Base-by-base conservation (phyloP, 805 yeast genomes). In the Cyberlindnera nakhonratchasimensis region DNA sequence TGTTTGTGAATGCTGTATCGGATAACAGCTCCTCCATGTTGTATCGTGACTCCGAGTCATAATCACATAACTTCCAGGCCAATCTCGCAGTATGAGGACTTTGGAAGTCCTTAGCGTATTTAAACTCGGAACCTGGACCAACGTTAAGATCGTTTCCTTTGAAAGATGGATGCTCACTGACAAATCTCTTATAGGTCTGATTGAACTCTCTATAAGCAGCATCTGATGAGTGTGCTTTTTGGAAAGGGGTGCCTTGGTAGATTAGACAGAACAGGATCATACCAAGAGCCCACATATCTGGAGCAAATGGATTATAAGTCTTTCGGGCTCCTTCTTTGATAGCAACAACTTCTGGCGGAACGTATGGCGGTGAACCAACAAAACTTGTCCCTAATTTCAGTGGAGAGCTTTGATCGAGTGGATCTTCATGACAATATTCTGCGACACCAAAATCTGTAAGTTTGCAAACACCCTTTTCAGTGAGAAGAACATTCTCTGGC, bases 301-400 rank as follows among this genome's bases (percentile, higher is more conserved):
- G 76, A 47, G 72, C 71, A 53, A 77, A 79, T 1, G 89, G 84
- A 56, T 82, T 77, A 62, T 79, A 80, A 17, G 52, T 59, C 38
- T 59, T 55, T 40, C 61, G 54, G 8, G 55, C 41, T 40, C 57
- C 62, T 29, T 66, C 73, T 45, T 68, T 70, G 48, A 75, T 65
- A 21, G 64, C 58, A 75, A 79, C 73, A 13, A 83, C 86, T 61
- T 85, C 93, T 2, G 95, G 93, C 5, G 91, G 79, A 11, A 82
- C 77, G 60, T 82, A 85, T 1, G 93, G 93, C 4, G 93, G 87
- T 1, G 90, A 82, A 2, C 95, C 93, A 32, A 83, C 82, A 58
- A 74, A 73, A 2, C 77, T 66, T 31, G 72, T 65, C 29, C 65
- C 63, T 23, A 51, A 32, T 34, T 59, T 65, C 8, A 65, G 37